Base-by-base conservation (phyloP, 768 basidiomycete species). In the Pulveroboletus sp. region DNA sequence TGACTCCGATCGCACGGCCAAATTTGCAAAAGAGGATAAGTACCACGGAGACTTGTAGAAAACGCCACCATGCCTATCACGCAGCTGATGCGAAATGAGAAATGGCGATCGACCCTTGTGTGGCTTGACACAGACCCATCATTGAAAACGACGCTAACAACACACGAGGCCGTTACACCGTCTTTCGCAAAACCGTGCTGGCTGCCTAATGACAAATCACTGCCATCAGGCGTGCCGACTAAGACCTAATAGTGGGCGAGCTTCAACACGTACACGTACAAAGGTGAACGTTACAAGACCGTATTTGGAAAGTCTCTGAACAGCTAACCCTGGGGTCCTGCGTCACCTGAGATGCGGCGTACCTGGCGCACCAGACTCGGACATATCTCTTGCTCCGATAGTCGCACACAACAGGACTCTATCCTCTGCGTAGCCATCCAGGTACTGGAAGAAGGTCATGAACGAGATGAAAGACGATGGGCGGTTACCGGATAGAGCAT, bases 21-120 rank as follows among this genome's bases (percentile, higher is more conserved):
- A 59, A 63, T 63, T 63, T 63, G 58, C n/a, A 24, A 65, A 63
- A 63, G 47, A 40, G 36, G 38, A n/a, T 12, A 52, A 50, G 58
- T 45, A 43, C 61, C 63, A 63, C 55, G 62, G 61, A 62, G 62
- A 55, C 38, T 27, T 47, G 47, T 38, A 30, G 12, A 14, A 27
- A 35, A 43, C 51, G 60, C 57, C 63, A 63, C 49, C 55, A 56
- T 22, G 56, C 36, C 40, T 46, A 57, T 36, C 51, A 62, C 44
- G 46, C n/a, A 14, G n/a, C 35, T 55, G 61, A 63, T 63, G 53
- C 6, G 60, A 58, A 55, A 58, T 44, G n/a, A 60, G 62, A 60
- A 45, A 47, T 58, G 50, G n/a, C 41, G 55, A 60, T 65, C 48
- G 47, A 40, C 35, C 31, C 31, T 11, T 49, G 54, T 54, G 60